Evolutionary conservation across 768 basidiomycete species (phyloP).

Genomic region (Tephrocybe sp.): DNA sequence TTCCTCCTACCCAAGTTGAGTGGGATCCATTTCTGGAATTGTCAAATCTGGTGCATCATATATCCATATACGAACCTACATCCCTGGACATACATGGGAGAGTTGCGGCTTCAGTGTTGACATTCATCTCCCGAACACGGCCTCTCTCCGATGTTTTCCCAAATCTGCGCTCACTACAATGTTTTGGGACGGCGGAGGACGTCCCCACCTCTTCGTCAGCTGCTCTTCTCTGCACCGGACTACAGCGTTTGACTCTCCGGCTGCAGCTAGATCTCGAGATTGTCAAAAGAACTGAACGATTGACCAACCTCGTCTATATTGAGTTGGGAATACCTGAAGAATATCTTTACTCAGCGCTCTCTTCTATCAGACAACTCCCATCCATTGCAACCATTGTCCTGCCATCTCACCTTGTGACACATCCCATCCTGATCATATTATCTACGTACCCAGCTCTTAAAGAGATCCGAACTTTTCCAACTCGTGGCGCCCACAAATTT

Average conservation of each 20-base stretch:
- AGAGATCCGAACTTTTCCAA: not conserved
- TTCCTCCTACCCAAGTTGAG: not conserved
- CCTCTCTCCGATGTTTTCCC: not conserved
- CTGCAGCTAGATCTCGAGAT: not conserved
- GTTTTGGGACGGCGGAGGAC: not conserved
- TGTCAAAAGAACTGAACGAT: not conserved
- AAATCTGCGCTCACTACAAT: not conserved
- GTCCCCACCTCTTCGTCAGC: not conserved
- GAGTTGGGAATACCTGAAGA: not conserved
- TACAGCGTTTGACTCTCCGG: too few species aligned
- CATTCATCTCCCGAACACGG: not conserved
- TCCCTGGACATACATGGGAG: too few species aligned
- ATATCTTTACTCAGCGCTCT: not conserved
- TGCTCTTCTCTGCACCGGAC: not conserved
- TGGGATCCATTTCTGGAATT: not conserved
- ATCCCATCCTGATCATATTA: not conserved
- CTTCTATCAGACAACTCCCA: not conserved
- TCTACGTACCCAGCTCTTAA: not conserved
- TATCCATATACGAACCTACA: not conserved
- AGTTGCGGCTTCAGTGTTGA: too few species aligned
- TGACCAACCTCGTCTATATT: not conserved
- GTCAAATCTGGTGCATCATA: not conserved
- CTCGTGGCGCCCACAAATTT: too few species aligned
- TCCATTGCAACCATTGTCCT: not conserved
- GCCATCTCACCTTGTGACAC: not conserved